Conservation (phyloP, 441 rosid species). For the Euphorbia schlechtendalii region DNA sequence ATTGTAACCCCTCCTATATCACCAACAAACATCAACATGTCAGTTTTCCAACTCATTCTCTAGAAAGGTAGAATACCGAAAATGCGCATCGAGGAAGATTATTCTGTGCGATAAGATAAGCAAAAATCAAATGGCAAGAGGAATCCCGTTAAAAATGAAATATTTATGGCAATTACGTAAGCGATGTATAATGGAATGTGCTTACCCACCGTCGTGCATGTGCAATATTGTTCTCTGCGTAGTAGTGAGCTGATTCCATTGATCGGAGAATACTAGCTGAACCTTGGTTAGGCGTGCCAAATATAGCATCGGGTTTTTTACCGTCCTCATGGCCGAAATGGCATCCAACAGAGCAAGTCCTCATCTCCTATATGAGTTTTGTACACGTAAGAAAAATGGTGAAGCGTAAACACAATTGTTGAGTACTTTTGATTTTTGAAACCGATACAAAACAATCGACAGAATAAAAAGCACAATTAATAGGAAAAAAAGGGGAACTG, state of each 20-base stretch:
- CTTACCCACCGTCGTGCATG: slow-evolving; percentile 98
- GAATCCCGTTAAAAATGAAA: not conserved
- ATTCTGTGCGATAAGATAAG: no score
- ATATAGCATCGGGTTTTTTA: slow-evolving; percentile 56
- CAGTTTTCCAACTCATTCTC: slow-evolving; percentile 9
- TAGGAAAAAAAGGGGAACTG: not conserved
- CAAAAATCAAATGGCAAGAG: no score
- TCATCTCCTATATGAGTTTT: slow-evolving; percentile 58
- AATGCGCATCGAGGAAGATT: no score
- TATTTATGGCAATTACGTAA: not conserved
- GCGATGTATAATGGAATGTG: slow-evolving; percentile 34
- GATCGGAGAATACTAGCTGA: slow-evolving; percentile 53
- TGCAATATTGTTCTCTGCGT: slow-evolving; percentile 51
- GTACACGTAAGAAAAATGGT: not conserved
- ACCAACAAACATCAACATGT: slow-evolving; percentile 12
- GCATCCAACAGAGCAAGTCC: slow-evolving; percentile 63
- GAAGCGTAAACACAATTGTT: not conserved
- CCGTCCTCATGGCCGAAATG: slow-evolving; percentile 32
- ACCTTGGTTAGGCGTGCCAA: slow-evolving; percentile 35
- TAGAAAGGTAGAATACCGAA: not conserved
- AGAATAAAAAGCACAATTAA: not conserved
- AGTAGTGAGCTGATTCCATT: slow-evolving; percentile 84
- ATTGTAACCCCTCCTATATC: slow-evolving; percentile 55
- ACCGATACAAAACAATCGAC: no score
- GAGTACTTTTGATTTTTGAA: not conserved